Percentiles rank a stretch among this genome's conserved stretches.
phyloP scores from a whole-genome alignment of 306 rosid genomes.

The barrel medic (Medicago truncatula) region DNA sequence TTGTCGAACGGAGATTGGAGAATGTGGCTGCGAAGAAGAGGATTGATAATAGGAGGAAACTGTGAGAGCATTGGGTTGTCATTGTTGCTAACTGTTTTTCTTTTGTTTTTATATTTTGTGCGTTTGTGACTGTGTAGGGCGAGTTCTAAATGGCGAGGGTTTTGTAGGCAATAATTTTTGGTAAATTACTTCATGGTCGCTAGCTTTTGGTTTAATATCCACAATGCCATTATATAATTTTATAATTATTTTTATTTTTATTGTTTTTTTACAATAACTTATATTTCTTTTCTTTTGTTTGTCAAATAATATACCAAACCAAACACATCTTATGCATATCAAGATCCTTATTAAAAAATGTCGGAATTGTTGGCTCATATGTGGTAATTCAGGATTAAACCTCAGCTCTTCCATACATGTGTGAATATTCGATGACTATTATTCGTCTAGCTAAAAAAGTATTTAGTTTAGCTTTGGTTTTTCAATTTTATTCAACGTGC shows the following conservation, averaged over 20 bases:
- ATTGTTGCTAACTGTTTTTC: constrained; percentile 13
- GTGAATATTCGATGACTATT: no score
- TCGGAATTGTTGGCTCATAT: no score
- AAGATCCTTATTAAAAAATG: no score
- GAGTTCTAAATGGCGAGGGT: constrained; percentile 14
- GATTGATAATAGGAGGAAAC: constrained; percentile 1
- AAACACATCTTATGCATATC: no score
- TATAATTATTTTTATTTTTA: no score
- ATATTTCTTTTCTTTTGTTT: no score
- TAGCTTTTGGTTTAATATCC: not conserved
- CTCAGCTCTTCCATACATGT: no score
- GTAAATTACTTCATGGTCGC: constrained; percentile 9
- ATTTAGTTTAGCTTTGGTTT: no score
- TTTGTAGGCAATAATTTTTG: constrained; percentile 37
- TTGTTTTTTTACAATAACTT: no score
- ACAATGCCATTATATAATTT: constrained; percentile 3
- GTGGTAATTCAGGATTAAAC: no score
- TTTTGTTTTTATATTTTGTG: not conserved
- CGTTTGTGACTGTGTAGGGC: not conserved
- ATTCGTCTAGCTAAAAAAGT: no score
- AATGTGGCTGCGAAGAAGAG: constrained; percentile 39
- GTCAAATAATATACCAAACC: no score
- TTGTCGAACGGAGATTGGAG: not conserved
- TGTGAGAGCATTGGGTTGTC: constrained; percentile 41
- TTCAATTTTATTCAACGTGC: not conserved